phyloP scores from a whole-genome alignment of 2,329 filamentous ascomycete genomes.

The Colletotrichum truncatum region DNA sequence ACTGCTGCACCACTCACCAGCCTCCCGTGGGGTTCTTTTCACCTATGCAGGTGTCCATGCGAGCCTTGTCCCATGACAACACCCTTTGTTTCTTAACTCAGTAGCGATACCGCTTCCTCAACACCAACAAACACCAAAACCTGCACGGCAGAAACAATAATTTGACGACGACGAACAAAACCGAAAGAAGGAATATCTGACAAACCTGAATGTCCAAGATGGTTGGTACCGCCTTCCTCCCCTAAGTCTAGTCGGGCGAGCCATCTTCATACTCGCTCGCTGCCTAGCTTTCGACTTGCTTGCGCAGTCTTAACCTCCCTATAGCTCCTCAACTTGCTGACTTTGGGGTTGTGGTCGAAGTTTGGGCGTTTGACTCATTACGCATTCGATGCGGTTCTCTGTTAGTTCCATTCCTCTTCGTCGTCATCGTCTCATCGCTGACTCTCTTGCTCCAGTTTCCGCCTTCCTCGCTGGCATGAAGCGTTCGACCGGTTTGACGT shows the following conservation, averaged over 20 bases:
- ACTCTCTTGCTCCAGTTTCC: conserved; percentile 70
- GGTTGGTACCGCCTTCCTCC: conserved; percentile 17
- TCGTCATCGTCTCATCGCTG: conserved; percentile 2
- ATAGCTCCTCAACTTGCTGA: conserved; percentile 74
- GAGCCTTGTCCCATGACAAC: conserved; percentile 25
- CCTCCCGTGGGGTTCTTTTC: conserved; percentile 2
- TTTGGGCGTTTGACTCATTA: conserved; percentile 93
- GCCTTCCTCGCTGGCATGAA: conserved; percentile 97
- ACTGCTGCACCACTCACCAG: conserved; percentile 3
- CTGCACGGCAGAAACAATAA: background rate
- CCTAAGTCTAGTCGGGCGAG: conserved; percentile 20
- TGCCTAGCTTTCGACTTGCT: conserved; percentile 12
- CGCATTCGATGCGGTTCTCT: conserved; percentile 92
- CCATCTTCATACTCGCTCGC: conserved; percentile 8
- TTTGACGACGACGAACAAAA: background rate
- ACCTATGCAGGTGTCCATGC: background rate
- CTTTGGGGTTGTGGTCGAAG: conserved; percentile 78
- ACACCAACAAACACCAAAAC: background rate
- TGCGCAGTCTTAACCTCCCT: conserved; percentile 52
- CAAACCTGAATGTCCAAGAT: conserved; percentile 16
- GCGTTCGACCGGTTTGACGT: conserved; percentile 97
- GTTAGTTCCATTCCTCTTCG: conserved; percentile 65
- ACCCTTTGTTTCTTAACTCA: conserved; percentile 1
- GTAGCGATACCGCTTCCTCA: conserved; percentile 7
- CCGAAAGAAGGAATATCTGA: background rate